Base-by-base conservation (phyloP, 208 protist species). In the Trypanosoma boissoni region DNA sequence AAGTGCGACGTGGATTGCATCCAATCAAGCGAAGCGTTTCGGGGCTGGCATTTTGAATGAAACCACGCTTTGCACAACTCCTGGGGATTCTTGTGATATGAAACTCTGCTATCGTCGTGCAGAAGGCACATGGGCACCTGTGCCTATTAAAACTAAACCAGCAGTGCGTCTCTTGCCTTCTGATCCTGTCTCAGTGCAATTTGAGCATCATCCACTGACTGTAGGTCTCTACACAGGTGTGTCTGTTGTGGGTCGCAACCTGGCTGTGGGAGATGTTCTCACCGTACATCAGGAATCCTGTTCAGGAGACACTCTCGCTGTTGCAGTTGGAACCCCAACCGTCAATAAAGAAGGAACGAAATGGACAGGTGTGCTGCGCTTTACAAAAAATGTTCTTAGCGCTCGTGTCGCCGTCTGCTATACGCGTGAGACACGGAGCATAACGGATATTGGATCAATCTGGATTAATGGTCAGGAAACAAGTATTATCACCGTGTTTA, bases 371-470 rank as follows among this genome's bases (percentile, higher is more conserved):
- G 86, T 96, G 14, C 51, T 96, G 46, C 86, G 86, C 37, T 78
- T 86, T 56, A 71, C 34, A 32, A 43, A 18, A 27, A 26, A 8
- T 29, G 56, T n/a, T n/a, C n/a, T n/a, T n/a, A n/a, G n/a, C n/a
- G n/a, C n/a, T n/a, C n/a, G n/a, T n/a, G 86, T 83, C 58, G 58
- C 71, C 10, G 81, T 89, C 45, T 96, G 89, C 72, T 93, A 92
- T 72, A 83, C 68, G 2, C 43, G 31, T 48, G 68, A 58, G 36
- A 36, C 52, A 12, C 50, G n/a, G 29, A 68, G 54, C 5, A 60
- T 73, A 43, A 93, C 83, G 9, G 79, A 93, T 53, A 88, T 96
- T 48, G 69, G 62, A 28, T n/a, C n/a, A n/a, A n/a, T n/a, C n/a
- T n/a, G n/a, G n/a, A n/a, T n/a, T n/a, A n/a, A n/a, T n/a, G n/a